Evolutionary conservation across 2,329 filamentous ascomycete species (phyloP).

Genomic region (Fusarium heterosporum): DNA sequence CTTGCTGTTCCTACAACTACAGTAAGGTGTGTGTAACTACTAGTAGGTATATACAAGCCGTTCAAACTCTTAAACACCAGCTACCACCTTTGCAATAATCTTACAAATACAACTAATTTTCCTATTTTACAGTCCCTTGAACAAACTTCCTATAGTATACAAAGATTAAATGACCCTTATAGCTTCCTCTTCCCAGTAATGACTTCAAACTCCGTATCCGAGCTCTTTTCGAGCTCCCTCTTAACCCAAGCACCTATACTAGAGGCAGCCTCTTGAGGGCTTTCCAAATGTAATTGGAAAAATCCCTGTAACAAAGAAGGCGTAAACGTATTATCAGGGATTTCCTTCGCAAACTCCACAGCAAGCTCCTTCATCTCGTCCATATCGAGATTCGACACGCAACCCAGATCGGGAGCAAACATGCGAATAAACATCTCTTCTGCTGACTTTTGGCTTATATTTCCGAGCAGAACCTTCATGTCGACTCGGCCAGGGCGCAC

Average conservation of each 20-base stretch:
- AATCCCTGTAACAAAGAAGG: slow-evolving; percentile 64
- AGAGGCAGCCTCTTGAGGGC: slow-evolving; percentile 52
- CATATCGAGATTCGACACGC: slow-evolving; percentile 40
- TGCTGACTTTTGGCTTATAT: slow-evolving; percentile 58
- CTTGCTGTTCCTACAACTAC: too few species aligned
- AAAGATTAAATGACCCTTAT: slow-evolving; percentile 14
- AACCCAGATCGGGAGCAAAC: slow-evolving; percentile 54
- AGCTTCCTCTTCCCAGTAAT: slow-evolving; percentile 25
- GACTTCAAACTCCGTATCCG: slow-evolving; percentile 50
- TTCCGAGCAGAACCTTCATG: slow-evolving; percentile 68
- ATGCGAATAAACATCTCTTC: slow-evolving; percentile 61
- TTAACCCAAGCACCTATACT: slow-evolving; percentile 54
- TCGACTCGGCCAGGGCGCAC: slow-evolving; percentile 76
- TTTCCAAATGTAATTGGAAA: slow-evolving; percentile 58
- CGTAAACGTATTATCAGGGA: slow-evolving; percentile 61
- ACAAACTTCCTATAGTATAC: neutral
- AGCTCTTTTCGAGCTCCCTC: slow-evolving; percentile 48
- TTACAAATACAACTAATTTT: too few species aligned
- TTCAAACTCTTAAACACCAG: too few species aligned
- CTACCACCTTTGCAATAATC: too few species aligned
- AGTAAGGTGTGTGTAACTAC: too few species aligned
- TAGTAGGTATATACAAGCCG: too few species aligned
- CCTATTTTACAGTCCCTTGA: neutral
- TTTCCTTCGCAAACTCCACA: slow-evolving; percentile 63
- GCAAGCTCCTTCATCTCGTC: slow-evolving; percentile 60